Base-by-base conservation (phyloP, 345 rosid genomes). In the Populus nigra region DNA sequence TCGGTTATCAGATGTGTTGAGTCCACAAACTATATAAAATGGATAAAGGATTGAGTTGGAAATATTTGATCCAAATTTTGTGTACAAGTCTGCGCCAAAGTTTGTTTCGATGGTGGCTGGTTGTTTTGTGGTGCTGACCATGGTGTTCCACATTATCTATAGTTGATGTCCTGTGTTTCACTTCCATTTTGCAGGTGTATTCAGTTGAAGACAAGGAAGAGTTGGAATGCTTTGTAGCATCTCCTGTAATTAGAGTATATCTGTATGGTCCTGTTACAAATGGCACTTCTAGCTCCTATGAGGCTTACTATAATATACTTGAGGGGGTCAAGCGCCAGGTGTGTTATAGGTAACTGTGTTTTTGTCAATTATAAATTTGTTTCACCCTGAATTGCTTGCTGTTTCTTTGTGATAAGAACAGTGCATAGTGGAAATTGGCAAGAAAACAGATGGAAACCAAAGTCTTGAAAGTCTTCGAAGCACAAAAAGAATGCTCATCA, bases 241-340 rank as follows among this genome's bases (percentile, higher is more conserved):
- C 94, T 79, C 99, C 99, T 69, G 79, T 82, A 29, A 87, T 91
- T 79, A 88, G 73, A 90, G 85, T 90, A 69, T 82, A 94, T 83
- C 66, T 65, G 53, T 94, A 91, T 81, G 90, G 80, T 72, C 82
- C 96, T 80, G 83, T 77, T 68, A 63, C 20, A 65, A 82, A 57
- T 62, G 86, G 80, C 76, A 59, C 71, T 74, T 73, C 86, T 72
- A 73, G 86, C 76, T 76, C 83, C 73, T 80, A 78, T 76, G 29
- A 2, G 75, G 68, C 20, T 78, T 86, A 76, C 78, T 73, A 25
- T 47, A 22, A 43, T 69, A 86, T 80, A 85, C 89, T 94, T 45
- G 84, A 80, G 74, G 88, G 85, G 73, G 86, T 91, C 83, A 90
- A 83, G 74, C 89, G 78, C 74, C 88, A 74, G 91, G 97, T 94